Evolutionary conservation across 495 filamentous ascomycete genomes (phyloP).

Genomic region (Aspergillus nidulans): DNA sequence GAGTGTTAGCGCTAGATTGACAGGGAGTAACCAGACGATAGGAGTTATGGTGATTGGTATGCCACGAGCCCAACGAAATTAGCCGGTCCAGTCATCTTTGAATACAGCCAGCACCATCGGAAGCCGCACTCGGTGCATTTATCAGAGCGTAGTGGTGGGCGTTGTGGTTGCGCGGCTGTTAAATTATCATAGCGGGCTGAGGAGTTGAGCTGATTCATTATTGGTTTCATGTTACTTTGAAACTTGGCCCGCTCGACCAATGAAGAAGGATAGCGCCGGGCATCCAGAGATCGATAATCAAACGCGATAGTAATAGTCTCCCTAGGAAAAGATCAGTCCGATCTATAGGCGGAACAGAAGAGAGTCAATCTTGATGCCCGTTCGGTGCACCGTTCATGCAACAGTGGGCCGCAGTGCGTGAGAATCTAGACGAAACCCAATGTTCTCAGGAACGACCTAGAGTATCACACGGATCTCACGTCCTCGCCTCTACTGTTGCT

Average conservation of each 20-base stretch:
- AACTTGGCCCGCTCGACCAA: conserved; percentile 13
- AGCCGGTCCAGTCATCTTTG: neutral
- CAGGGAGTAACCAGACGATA: conserved; percentile 6
- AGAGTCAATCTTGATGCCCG: neutral
- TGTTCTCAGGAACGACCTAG: neutral
- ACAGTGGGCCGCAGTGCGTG: neutral
- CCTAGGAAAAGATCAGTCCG: too few species aligned
- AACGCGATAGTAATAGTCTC: neutral
- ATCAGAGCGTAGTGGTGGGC: conserved; percentile 26
- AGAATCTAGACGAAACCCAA: neutral
- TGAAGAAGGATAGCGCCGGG: neutral
- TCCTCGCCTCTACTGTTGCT: too few species aligned
- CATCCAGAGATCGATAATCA: neutral
- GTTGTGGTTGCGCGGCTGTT: conserved; percentile 20
- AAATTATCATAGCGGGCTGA: conserved; percentile 10
- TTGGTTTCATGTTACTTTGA: conserved; percentile 25
- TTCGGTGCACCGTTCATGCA: neutral
- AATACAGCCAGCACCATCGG: conserved; percentile 13
- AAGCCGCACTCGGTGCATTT: conserved; percentile 31
- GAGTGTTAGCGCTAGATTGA: conserved; percentile 14
- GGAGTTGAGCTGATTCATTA: conserved; percentile 5
- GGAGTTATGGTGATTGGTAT: neutral
- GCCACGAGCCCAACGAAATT: neutral
- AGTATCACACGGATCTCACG: neutral
- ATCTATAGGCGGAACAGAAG: neutral